Evolutionary conservation across 108 stramenopile species (phyloP).

Genomic region (Cyclotella distinguenda): DNA sequence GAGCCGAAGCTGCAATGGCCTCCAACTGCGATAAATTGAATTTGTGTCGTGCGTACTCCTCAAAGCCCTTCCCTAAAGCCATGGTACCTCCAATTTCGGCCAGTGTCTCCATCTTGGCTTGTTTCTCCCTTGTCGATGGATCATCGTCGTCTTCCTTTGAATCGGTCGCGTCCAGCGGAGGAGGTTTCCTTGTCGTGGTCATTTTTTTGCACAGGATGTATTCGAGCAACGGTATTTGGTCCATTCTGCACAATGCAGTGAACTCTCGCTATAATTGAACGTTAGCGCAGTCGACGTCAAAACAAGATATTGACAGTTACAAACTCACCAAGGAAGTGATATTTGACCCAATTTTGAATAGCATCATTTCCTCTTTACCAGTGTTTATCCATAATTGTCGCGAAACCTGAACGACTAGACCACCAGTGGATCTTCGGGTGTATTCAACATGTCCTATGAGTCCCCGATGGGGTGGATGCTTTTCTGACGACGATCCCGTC

Average conservation of each 20-base stretch:
- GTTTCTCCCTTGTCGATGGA: slow-evolving; percentile 12
- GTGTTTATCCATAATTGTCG: slow-evolving; percentile 63
- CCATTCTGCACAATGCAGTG: slow-evolving; percentile 74
- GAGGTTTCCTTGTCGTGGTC: not conserved
- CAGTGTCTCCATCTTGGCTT: slow-evolving; percentile 48
- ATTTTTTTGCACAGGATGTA: slow-evolving; percentile 64
- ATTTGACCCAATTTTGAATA: slow-evolving; percentile 72
- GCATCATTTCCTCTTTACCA: slow-evolving; percentile 48
- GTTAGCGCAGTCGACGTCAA: too few species aligned
- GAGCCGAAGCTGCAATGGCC: slow-evolving; percentile 73
- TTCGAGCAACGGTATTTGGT: slow-evolving; percentile 61
- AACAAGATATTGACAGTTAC: too few species aligned
- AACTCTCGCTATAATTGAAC: too few species aligned
- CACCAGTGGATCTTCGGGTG: slow-evolving; percentile 53
- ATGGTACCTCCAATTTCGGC: slow-evolving; percentile 66
- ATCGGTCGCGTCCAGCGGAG: not conserved
- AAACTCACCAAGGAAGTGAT: slow-evolving; percentile 76
- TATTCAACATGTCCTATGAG: slow-evolving; percentile 71
- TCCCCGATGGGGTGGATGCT: not conserved
- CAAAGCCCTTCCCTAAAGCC: slow-evolving; percentile 81
- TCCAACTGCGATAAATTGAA: slow-evolving; percentile 82
- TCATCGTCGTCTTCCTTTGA: slow-evolving; percentile 8
- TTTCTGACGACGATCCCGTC: slow-evolving; percentile 11
- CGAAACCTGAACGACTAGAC: slow-evolving; percentile 62
- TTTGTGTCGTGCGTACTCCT: slow-evolving; percentile 61